Evolutionary conservation across 2,329 filamentous ascomycete genomes (phyloP).

Genomic region (Aspergillus phoenicis): DNA sequence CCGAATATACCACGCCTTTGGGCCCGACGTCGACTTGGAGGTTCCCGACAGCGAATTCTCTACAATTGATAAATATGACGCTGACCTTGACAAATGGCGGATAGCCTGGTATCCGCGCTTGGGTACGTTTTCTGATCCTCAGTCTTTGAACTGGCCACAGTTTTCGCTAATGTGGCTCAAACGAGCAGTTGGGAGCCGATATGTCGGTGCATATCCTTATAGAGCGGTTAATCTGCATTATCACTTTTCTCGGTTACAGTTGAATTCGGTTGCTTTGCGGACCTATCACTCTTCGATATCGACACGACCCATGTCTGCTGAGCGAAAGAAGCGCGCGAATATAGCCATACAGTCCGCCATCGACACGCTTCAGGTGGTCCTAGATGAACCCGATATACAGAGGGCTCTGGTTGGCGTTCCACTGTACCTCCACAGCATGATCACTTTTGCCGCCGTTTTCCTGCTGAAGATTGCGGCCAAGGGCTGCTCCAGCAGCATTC

Average conservation of each 20-base stretch:
- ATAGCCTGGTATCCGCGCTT: conserved; percentile 39
- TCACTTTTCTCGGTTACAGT: conserved; percentile 54
- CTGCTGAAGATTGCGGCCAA: conserved; percentile 50
- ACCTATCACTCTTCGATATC: conserved; percentile 46
- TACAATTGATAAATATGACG: conserved; percentile 45
- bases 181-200: conserved; percentile 46
- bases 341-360: conserved; percentile 48
- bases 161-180: not conserved
- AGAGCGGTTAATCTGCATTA: conserved; percentile 55
- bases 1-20: conserved; percentile 48
- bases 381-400: conserved; percentile 49
- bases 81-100: conserved; percentile 44
- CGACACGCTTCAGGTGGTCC: conserved; percentile 44
- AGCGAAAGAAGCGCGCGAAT: conserved; percentile 49
- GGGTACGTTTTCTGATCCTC: conserved; percentile 25
- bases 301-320: conserved; percentile 44
- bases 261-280: conserved; percentile 54
- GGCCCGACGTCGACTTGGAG: conserved; percentile 47
- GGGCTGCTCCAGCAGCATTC: conserved; percentile 36
- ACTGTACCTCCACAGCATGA: conserved; percentile 51
- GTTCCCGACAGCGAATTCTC: conserved; percentile 44
- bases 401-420: conserved; percentile 47
- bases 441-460: conserved; percentile 51
- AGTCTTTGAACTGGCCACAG: not conserved
- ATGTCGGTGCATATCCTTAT: conserved; percentile 53